These are phyloP conservation scores for Yamadazyma scolyti DNA, from an alignment of 805 yeast species.

Conservation along the genomic window DNA sequence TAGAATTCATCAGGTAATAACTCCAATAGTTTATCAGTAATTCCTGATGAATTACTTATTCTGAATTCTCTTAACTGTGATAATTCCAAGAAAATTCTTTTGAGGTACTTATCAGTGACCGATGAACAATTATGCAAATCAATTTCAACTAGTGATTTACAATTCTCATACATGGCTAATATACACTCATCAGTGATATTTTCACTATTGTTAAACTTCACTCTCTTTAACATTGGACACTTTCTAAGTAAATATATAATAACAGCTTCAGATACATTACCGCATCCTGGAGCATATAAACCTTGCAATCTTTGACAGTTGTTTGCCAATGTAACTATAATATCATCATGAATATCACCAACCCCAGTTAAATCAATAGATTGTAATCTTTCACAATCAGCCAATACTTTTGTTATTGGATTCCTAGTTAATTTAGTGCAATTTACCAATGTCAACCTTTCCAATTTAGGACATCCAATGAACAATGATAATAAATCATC, in stretches of 20 bases:
- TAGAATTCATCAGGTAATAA: conserved; percentile 44
- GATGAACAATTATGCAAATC: conserved; percentile 82
- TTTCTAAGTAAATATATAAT: conserved; percentile 52
- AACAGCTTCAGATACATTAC: conserved; percentile 62
- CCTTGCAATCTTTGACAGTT: conserved; percentile 83
- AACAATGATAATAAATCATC: conserved; percentile 61
- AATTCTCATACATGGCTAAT: conserved; percentile 57
- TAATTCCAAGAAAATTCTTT: conserved; percentile 53
- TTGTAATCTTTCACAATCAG: conserved; percentile 67
- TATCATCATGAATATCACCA: conserved; percentile 57
- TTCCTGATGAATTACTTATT: conserved; percentile 65
- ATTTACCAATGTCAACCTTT: conserved; percentile 80
- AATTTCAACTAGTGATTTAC: conserved; percentile 81
- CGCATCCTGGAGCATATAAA: conserved; percentile 82
- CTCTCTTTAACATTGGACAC: conserved; percentile 76
- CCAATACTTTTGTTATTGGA: conserved; percentile 60
- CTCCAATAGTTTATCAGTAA: conserved; percentile 65
- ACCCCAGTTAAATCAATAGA: conserved; percentile 87
- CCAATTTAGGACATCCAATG: conserved; percentile 70
- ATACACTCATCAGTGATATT: conserved; percentile 64
- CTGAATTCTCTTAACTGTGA: conserved; percentile 82
- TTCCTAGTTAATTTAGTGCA: conserved; percentile 61
- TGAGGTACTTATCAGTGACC: conserved; percentile 62
- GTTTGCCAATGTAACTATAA: conserved; percentile 62
- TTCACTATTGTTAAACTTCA: conserved; percentile 72